phyloP scores from a whole-genome alignment of 2,329 filamentous ascomycete species.

The Neoarthrinium moseri region DNA sequence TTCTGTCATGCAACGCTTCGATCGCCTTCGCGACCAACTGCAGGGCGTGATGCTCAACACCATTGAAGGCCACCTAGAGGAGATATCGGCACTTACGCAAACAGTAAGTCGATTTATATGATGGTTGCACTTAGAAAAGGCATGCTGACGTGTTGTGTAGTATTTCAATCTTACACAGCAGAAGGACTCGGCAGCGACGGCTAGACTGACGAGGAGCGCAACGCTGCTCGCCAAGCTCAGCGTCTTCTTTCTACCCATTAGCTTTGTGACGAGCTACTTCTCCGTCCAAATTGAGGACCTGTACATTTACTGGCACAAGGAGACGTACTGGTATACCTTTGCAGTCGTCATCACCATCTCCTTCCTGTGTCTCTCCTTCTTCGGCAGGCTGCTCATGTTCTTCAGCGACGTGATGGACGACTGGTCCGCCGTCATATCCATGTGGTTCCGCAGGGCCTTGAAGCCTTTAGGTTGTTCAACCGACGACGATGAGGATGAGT shows the following conservation, averaged over 20 bases:
- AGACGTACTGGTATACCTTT: conserved; percentile 69
- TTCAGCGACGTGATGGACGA: conserved; percentile 43
- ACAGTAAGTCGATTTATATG: conserved; percentile 46
- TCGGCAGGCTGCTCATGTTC: conserved; percentile 44
- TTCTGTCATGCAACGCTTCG: conserved; percentile 56
- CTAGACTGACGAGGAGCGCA: conserved; percentile 69
- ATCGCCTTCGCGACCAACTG: conserved; percentile 57
- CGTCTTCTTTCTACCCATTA: conserved; percentile 73
- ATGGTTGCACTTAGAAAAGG: neutral
- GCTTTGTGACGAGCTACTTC: conserved; percentile 74
- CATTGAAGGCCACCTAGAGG: conserved; percentile 62
- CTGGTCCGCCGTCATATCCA: conserved; percentile 24
- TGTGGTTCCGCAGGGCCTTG: conserved; percentile 13
- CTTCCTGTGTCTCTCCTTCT: conserved; percentile 56
- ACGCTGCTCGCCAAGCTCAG: conserved; percentile 73
- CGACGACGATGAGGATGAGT: neutral
- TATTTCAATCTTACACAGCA: conserved; percentile 78
- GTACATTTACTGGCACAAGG: conserved; percentile 54
- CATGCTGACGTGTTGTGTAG: conserved; percentile 34
- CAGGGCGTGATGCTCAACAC: conserved; percentile 60
- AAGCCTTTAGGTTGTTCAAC: neutral
- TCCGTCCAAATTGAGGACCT: conserved; percentile 62
- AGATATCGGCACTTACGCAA: conserved; percentile 68
- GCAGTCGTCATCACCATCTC: conserved; percentile 60
- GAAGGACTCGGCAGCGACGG: conserved; percentile 71